Base-by-base conservation (phyloP, 495 filamentous ascomycete genomes). In the Penicillium lagena region DNA sequence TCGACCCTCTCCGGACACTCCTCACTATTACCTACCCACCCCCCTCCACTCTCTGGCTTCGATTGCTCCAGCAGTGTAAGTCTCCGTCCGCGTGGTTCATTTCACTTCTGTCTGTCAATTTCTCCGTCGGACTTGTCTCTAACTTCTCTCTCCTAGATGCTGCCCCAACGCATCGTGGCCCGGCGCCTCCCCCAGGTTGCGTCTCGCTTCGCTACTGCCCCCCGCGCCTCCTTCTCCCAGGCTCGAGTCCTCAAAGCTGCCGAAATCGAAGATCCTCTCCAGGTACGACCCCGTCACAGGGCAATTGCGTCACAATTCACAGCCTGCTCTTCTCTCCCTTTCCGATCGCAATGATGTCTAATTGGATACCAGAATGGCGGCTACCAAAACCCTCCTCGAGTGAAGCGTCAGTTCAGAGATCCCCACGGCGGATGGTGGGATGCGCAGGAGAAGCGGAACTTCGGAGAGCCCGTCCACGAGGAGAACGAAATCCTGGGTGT, bases 381-480 rank as follows among this genome's bases (percentile, higher is more conserved):
- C 68, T 99, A 95, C 67, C 72, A 87, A 60, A 95, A 96, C 68
- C 93, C 93, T 45, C 84, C 83, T 9, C 72, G 70, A 31, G 67
- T 87, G 57, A 95, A 93, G 72, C 87, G 90, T 50, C 79, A 85
- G 60, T 82, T 86, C 68, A 87, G 94, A 62, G 94, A 97, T 62
- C 94, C 94, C 31, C 79, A 97, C 60, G 91, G 68, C 55, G 85
- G 89, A 62, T 97, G 90, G 89, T 97, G 91, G 91, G 90, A 97
- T 66, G 85, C 89, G 73, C 90, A 97, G 61, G 91, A 96, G 63
- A 85, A 90, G 55, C 82, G 90, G 46, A 96, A 97, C 73, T 99
- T 83, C 55, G 89, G 89, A 56, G 94, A 99, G 67, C 86, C 90
- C 4, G 80, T 95, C 27, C 91, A 99, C 64, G 94, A 99, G 68